Percentiles rank a stretch among this genome's conserved stretches.
Evolutionary conservation across 2,329 filamentous ascomycete species (phyloP).

Genomic region (Ophiognomonia clavigignenti-juglandacearum): DNA sequence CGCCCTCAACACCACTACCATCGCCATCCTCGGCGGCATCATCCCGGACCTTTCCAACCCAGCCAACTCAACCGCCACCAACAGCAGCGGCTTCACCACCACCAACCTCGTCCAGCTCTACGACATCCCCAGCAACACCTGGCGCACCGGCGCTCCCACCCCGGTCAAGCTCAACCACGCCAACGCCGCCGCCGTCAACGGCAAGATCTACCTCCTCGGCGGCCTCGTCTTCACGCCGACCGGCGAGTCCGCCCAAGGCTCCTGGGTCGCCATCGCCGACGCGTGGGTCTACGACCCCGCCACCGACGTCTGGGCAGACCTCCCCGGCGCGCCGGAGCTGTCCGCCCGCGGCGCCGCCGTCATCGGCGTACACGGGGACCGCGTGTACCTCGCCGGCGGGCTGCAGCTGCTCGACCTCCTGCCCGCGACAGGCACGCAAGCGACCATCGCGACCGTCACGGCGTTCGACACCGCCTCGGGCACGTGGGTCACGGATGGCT

Average conservation of each 20-base stretch:
- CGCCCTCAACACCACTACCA: slow-evolving; percentile 1
- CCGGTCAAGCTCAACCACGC: slow-evolving; percentile 30
- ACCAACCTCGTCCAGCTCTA: slow-evolving; percentile 27
- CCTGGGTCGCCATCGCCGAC: slow-evolving; percentile 23
- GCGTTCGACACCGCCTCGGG: slow-evolving; percentile 25
- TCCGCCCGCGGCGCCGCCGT: slow-evolving; percentile 27
- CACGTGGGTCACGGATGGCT: slow-evolving; percentile 21
- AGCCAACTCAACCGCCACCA: background rate
- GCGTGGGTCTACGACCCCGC: slow-evolving; percentile 27
- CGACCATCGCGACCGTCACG: slow-evolving; percentile 24
- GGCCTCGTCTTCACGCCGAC: slow-evolving; percentile 21
- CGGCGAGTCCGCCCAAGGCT: slow-evolving; percentile 16
- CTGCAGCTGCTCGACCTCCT: slow-evolving; percentile 22
- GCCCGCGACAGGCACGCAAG: slow-evolving; percentile 17
- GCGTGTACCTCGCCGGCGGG: slow-evolving; percentile 34
- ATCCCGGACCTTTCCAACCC: background rate
- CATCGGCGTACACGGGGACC: slow-evolving; percentile 24
- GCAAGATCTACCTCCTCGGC: slow-evolving; percentile 34
- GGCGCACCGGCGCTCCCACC: slow-evolving; percentile 22
- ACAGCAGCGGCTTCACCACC: slow-evolving; percentile 16
- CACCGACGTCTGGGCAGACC: slow-evolving; percentile 22
- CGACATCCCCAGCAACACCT: slow-evolving; percentile 24
- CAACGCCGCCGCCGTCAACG: slow-evolving; percentile 30
- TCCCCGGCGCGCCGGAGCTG: slow-evolving; percentile 24
- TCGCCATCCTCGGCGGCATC: slow-evolving; percentile 21